Base-by-base conservation (phyloP, 106 monocot species). In the Ottelia alismoides region DNA sequence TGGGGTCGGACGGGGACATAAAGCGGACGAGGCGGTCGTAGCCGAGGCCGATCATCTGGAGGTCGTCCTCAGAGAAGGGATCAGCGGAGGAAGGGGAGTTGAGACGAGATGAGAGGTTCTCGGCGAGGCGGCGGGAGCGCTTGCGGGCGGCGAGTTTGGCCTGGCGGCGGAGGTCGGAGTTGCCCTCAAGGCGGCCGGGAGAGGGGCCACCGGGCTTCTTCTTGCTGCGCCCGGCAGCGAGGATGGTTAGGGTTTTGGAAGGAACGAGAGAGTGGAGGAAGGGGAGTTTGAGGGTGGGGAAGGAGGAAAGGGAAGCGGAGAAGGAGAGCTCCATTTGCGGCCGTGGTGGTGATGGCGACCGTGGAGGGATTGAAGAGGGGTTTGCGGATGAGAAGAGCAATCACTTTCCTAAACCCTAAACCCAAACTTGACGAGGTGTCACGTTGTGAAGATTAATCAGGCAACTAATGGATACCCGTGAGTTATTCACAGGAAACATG, bases 21-120 rank as follows among this genome's bases (percentile, higher is more conserved):
- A 98, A 98, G 10, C 82, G 81, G 63, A 98, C 89, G 57, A 53
- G n/a, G 22, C 96, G 85, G 63, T 98, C 89, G 67, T 98, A 98
- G 45, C 89, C 96, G 22, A 98, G 68, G 18, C 90, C 96, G 47
- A 90, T 78, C 79, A 79, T 79, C 67, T 98, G 47, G 35, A 98
- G 79, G 72, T 98, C 96, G 32, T 78, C 89, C 3, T 98, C 96
- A 27, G 81, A 72, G 81, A 98, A 86, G 21, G 27, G 49, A 56
- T 98, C 89, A 19, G 89, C 65, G 22, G 76, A 57, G 52, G 76
- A 76, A 31, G 53, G 18, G 53, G 20, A 25, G 47, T 58, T 74
- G 45, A 81, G 74, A 31, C 78, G 75, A 71, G 78, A 90, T 79
- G 85, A 89, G 65, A 60, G 67, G 74, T 82, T 98, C 66, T 90